These are phyloP conservation scores for Phialophora macrospora DNA, from an alignment of 2,329 filamentous ascomycete species.

Conservation along the genomic window DNA sequence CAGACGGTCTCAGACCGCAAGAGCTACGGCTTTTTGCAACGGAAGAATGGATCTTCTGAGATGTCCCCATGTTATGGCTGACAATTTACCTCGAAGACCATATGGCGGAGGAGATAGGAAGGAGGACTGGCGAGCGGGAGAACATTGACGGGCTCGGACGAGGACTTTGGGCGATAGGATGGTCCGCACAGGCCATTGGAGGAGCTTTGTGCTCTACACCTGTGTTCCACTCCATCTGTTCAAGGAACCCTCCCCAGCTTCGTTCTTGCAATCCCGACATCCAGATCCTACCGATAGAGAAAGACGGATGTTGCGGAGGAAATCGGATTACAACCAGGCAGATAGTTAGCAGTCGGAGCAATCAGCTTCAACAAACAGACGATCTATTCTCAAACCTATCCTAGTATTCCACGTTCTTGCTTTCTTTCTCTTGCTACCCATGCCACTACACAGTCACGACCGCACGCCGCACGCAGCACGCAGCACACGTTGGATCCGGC, in stretches of 20 bases:
- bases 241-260: not conserved
- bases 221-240: not conserved
- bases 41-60: slow-evolving; percentile 19
- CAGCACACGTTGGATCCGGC: not conserved
- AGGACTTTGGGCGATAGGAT: not conserved
- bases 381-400: not conserved
- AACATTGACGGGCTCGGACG: slow-evolving; percentile 9
- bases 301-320: not conserved
- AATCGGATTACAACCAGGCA: not conserved
- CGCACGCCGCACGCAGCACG: not conserved
- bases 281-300: not conserved
- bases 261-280: not conserved
- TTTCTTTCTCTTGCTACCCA: too few species aligned
- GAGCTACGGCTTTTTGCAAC: slow-evolving; percentile 10
- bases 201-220: slow-evolving; percentile 31
- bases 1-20: slow-evolving; percentile 1
- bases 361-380: not conserved
- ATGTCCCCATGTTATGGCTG: slow-evolving; percentile 17
- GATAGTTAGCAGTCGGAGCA: not conserved
- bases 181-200: slow-evolving; percentile 18
- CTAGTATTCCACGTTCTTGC: not conserved
- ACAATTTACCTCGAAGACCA: slow-evolving; percentile 18
- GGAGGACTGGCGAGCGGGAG: slow-evolving; percentile 1
- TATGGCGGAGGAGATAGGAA: not conserved
- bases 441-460: not conserved